A percentile compares a stretch with the other conserved stretches of the same genome.
phyloP scores from a whole-genome alignment of 176 grass and related monocot species.

The Microstegium vimineum region DNA sequence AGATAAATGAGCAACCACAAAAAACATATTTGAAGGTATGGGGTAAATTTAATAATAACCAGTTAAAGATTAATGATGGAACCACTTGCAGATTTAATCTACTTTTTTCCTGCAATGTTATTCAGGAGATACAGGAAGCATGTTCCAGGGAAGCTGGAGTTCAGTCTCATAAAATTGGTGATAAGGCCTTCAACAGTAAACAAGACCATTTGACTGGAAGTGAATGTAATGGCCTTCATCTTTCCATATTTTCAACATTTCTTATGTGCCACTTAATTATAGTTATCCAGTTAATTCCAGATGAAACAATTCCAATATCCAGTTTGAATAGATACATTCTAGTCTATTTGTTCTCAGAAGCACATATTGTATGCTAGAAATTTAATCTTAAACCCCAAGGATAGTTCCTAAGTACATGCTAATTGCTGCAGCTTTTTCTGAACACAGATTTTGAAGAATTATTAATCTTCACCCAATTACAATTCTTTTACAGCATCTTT shows the following conservation, averaged over 20 bases:
- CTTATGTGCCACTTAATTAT: not conserved
- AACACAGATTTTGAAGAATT: not conserved
- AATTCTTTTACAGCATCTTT: constrained; percentile 32
- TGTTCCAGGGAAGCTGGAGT: not conserved
- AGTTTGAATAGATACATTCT: not conserved
- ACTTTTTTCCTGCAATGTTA: constrained; percentile 14
- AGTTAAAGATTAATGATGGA: constrained; percentile 9
- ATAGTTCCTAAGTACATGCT: not conserved
- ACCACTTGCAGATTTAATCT: not conserved
- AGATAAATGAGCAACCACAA: not conserved
- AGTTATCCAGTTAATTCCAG: not conserved
- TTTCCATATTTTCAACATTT: not conserved
- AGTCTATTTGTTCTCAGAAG: not conserved
- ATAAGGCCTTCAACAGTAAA: not conserved
- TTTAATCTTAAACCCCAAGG: constrained; percentile 4
- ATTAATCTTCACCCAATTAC: constrained; percentile 6
- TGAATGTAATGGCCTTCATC: constrained; percentile 24
- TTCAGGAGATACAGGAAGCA: constrained; percentile 30
- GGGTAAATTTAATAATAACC: not conserved
- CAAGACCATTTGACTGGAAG: not conserved
- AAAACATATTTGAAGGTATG: constrained; percentile 36
- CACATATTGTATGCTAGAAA: not conserved
- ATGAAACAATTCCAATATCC: not conserved
- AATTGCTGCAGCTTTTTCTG: not conserved
- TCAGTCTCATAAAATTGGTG: constrained; percentile 20